phyloP scores from a whole-genome alignment of 2,329 filamentous ascomycete species.

The Cyphellophora europaea region DNA sequence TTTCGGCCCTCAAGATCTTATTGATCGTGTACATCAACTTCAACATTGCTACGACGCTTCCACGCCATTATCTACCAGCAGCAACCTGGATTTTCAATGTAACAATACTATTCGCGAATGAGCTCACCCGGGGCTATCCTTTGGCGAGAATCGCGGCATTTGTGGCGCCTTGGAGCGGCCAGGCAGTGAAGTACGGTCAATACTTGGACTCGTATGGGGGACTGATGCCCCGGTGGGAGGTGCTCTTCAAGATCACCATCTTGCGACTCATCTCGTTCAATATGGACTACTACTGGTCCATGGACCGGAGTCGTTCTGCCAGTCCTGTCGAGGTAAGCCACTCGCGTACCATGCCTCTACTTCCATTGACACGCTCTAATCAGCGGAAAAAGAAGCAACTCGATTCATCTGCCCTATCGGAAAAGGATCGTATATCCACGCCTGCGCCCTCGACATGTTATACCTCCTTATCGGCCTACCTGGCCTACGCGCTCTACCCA shows the following conservation, averaged over 20 bases:
- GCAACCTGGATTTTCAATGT: slow-evolving; percentile 90
- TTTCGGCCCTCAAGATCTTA: slow-evolving; percentile 76
- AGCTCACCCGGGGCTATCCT: slow-evolving; percentile 68
- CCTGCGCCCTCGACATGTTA: slow-evolving; percentile 64
- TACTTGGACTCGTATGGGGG: slow-evolving; percentile 74
- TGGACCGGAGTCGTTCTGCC: slow-evolving; percentile 48
- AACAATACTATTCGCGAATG: slow-evolving; percentile 76
- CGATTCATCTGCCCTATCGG: slow-evolving; percentile 76
- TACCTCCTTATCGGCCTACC: slow-evolving; percentile 69
- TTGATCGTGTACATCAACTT: slow-evolving; percentile 75
- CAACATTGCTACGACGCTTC: slow-evolving; percentile 62
- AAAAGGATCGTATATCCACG: slow-evolving; percentile 73
- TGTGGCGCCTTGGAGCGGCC: slow-evolving; percentile 34
- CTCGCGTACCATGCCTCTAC: neutral
- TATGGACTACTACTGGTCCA: slow-evolving; percentile 90
- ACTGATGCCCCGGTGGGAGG: slow-evolving; percentile 83
- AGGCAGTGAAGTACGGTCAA: slow-evolving; percentile 51
- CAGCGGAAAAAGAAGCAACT: slow-evolving; percentile 90
- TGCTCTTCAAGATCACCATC: slow-evolving; percentile 95
- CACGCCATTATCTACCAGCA: slow-evolving; percentile 59
- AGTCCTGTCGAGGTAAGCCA: slow-evolving; percentile 71
- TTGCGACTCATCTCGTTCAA: slow-evolving; percentile 93
- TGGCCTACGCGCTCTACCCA: slow-evolving; percentile 83
- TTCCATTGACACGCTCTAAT: slow-evolving; percentile 28
- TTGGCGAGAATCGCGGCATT: slow-evolving; percentile 54